Percentiles rank a stretch among this genome's conserved stretches.
phyloP scores from a whole-genome alignment of 352 stramenopile species.

The Phytopythium aichiense region DNA sequence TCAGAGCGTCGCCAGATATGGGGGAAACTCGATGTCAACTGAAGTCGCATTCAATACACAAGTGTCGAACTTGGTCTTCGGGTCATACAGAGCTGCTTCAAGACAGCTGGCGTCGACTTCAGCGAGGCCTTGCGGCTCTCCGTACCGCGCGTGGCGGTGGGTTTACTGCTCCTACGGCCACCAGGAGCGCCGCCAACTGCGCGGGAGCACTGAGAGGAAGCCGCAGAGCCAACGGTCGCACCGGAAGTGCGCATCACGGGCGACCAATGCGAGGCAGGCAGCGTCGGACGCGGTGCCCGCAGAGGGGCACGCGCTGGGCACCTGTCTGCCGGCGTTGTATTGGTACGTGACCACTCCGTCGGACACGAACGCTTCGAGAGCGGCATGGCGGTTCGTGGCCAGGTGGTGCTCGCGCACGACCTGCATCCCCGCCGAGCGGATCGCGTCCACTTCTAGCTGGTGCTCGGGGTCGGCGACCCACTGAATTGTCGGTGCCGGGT shows the following conservation, averaged over 20 bases:
- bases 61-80: too few relatives aligned
- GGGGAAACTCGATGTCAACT: too few relatives aligned
- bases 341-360: conserved; percentile 42
- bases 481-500: conserved; percentile 43
- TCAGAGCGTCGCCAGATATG: too few relatives aligned
- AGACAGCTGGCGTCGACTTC: too few relatives aligned
- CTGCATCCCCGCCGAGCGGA: conserved; percentile 53
- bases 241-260: conserved; percentile 59
- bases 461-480: conserved; percentile 53
- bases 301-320: conserved; percentile 52
- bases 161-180: neutral
- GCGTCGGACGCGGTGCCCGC: conserved; percentile 36
- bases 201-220: conserved; percentile 34
- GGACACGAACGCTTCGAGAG: conserved; percentile 56
- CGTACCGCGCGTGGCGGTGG: neutral
- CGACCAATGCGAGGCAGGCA: conserved; percentile 41
- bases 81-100: too few relatives aligned
- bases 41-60: too few relatives aligned
- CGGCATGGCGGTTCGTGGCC: conserved; percentile 50
- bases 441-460: conserved; percentile 45
- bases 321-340: conserved; percentile 29
- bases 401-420: conserved; percentile 53
- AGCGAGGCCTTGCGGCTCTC: neutral
- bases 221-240: conserved; percentile 77
- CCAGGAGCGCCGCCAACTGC: neutral